Base-by-base conservation (phyloP, 2,329 filamentous ascomycete genomes). In the Penicillium vulpinum region DNA sequence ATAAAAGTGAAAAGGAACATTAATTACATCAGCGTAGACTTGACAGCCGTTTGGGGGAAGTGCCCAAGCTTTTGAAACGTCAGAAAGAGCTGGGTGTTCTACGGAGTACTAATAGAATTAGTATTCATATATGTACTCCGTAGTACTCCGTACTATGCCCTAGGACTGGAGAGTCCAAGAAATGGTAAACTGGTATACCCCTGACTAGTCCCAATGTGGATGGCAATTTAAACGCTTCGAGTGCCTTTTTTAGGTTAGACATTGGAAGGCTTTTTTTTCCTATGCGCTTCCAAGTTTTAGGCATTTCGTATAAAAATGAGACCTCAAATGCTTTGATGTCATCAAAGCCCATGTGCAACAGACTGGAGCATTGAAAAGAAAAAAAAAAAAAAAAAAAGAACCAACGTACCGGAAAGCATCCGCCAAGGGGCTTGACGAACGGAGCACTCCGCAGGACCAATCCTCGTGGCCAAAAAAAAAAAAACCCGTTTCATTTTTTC, bases 11-110 rank as follows among this genome's bases (percentile, higher is more conserved):
- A n/a, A n/a, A n/a, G n/a, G n/a, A n/a, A n/a, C n/a, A n/a, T n/a
- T n/a, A n/a, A n/a, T n/a, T n/a, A n/a, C n/a, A n/a, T n/a, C n/a
- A n/a, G n/a, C n/a, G n/a, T 40, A 56, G 54, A 52, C 38, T 53
- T 66, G 63, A 65, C 63, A 66, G 62, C 63, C 62, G 63, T 66
- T 66, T 54, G 49, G 46, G 49, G 46, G 35, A 44, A 43, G 11
- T n/a, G 21, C 28, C 50, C 31, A 64, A 62, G 59, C 58, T 65
- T 62, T 55, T 36, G 16, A 22, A 40, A 31, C 45, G 49, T 51
- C 44, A 46, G 29, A 52, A 26, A n/a, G n/a, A n/a, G n/a, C n/a
- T n/a, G n/a, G n/a, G n/a, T n/a, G n/a, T n/a, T n/a, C n/a, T n/a
- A n/a, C n/a, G n/a, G n/a, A n/a, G n/a, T n/a, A n/a, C n/a, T n/a